Evolutionary conservation across 306 rosid genomes (phyloP).

Genomic region (Leucaena leucocephala): DNA sequence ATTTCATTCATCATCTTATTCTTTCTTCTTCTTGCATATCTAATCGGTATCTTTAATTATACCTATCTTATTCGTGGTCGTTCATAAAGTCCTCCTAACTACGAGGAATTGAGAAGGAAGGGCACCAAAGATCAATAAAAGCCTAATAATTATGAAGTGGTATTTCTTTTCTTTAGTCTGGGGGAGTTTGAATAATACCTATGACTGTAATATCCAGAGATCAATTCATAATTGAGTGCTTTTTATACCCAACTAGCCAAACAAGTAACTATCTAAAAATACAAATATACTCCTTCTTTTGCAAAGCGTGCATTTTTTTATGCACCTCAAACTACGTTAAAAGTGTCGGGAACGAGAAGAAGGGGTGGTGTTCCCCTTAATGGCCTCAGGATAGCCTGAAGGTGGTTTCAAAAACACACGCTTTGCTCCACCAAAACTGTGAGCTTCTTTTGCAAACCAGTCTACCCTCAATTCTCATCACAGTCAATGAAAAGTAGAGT

Average conservation of each 20-base stretch:
- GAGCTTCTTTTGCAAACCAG: too few species aligned
- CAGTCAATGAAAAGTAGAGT: too few species aligned
- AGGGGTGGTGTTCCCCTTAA: too few species aligned
- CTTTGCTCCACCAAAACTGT: too few species aligned
- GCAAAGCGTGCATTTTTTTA: not conserved
- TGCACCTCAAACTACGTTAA: too few species aligned
- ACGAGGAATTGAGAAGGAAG: not conserved
- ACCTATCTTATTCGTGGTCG: not conserved
- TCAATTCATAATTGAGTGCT: not conserved
- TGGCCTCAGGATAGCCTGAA: too few species aligned
- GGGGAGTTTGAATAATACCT: not conserved
- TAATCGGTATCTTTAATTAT: slow-evolving; percentile 4
- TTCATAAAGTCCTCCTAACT: not conserved
- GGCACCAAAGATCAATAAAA: not conserved
- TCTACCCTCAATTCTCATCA: too few species aligned
- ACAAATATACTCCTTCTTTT: not conserved
- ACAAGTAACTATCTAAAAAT: not conserved
- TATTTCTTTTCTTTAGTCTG: not conserved
- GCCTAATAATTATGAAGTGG: not conserved
- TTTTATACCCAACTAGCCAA: not conserved
- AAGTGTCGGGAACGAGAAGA: too few species aligned
- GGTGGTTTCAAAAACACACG: too few species aligned
- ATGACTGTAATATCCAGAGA: not conserved
- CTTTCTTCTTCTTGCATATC: not conserved
- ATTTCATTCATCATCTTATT: not conserved